A percentile compares a stretch with the other conserved stretches of the same genome.
Conservation (phyloP, 2,329 filamentous ascomycete species). For the Macroventuria anomochaeta region DNA sequence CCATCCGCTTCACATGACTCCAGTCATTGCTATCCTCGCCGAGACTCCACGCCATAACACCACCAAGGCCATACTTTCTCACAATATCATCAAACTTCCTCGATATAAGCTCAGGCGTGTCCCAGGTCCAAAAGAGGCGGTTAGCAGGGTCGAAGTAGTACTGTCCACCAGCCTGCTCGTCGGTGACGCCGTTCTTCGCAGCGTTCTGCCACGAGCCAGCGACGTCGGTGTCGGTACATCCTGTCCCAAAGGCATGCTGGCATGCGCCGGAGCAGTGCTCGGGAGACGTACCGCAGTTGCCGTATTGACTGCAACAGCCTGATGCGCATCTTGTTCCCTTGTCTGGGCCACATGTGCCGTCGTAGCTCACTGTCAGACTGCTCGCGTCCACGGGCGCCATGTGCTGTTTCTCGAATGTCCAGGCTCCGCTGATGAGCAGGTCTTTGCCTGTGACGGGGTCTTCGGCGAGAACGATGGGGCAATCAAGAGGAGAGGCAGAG, state of each 20-base stretch:
- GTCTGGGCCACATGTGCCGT: slow-evolving; percentile 43
- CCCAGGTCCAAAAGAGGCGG: slow-evolving; percentile 76
- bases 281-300: slow-evolving; percentile 38
- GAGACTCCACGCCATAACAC: slow-evolving; percentile 77
- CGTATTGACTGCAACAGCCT: slow-evolving; percentile 44
- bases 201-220: slow-evolving; percentile 65
- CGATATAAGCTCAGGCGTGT: slow-evolving; percentile 66
- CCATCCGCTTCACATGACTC: slow-evolving; percentile 54
- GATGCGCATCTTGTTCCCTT: slow-evolving; percentile 34
- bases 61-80: slow-evolving; percentile 63
- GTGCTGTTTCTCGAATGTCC: slow-evolving; percentile 54
- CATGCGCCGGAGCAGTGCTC: slow-evolving; percentile 44
- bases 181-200: slow-evolving; percentile 60
- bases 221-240: slow-evolving; percentile 59
- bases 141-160: slow-evolving; percentile 70
- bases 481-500: slow-evolving; percentile 59
- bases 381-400: slow-evolving; percentile 31
- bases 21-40: slow-evolving; percentile 66
- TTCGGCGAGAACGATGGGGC: slow-evolving; percentile 66
- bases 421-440: slow-evolving; percentile 62
- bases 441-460: slow-evolving; percentile 65
- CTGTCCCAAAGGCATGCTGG: slow-evolving; percentile 44
- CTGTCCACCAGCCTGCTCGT: slow-evolving; percentile 65
- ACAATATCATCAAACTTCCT: slow-evolving; percentile 69
- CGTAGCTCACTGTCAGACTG: slow-evolving; percentile 23